Conservation (phyloP, 2,329 filamentous ascomycete genomes). For the Graphiopsis chlorocephala region DNA sequence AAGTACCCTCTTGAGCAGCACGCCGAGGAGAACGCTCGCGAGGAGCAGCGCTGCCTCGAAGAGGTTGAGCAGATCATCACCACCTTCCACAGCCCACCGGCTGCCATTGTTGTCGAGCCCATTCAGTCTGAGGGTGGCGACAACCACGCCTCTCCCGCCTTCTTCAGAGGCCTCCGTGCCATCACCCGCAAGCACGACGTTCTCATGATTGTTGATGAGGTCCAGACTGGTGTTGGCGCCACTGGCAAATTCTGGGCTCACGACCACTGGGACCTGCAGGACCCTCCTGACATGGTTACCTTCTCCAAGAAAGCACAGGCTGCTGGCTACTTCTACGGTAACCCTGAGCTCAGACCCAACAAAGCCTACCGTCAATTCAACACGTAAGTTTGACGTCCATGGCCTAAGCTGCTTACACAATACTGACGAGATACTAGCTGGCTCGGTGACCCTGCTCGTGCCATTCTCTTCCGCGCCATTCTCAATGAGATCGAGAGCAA, state of each 20-base stretch:
- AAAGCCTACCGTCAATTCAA: slow-evolving; percentile 96
- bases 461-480: slow-evolving; percentile 82
- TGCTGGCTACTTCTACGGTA: slow-evolving; percentile 86
- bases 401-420: not conserved
- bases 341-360: slow-evolving; percentile 77
- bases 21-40: slow-evolving; percentile 73
- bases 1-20: slow-evolving; percentile 85
- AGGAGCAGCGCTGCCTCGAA: slow-evolving; percentile 75
- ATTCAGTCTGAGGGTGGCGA: slow-evolving; percentile 93
- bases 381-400: slow-evolving; percentile 48
- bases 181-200: slow-evolving; percentile 75
- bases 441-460: slow-evolving; percentile 89
- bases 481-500: slow-evolving; percentile 74
- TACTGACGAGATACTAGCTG: slow-evolving; percentile 45
- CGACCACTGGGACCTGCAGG: slow-evolving; percentile 82
- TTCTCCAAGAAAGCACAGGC: slow-evolving; percentile 96
- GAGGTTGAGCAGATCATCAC: slow-evolving; percentile 81
- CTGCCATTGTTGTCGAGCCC: slow-evolving; percentile 81
- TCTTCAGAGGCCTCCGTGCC: slow-evolving; percentile 80
- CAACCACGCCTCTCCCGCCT: slow-evolving; percentile 84
- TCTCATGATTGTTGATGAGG: slow-evolving; percentile 88
- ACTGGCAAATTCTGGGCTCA: slow-evolving; percentile 96
- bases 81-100: slow-evolving; percentile 74
- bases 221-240: slow-evolving; percentile 88
- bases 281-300: slow-evolving; percentile 88